phyloP scores from a whole-genome alignment of 139 green algal species.

The Tetradesmus obliquus region DNA sequence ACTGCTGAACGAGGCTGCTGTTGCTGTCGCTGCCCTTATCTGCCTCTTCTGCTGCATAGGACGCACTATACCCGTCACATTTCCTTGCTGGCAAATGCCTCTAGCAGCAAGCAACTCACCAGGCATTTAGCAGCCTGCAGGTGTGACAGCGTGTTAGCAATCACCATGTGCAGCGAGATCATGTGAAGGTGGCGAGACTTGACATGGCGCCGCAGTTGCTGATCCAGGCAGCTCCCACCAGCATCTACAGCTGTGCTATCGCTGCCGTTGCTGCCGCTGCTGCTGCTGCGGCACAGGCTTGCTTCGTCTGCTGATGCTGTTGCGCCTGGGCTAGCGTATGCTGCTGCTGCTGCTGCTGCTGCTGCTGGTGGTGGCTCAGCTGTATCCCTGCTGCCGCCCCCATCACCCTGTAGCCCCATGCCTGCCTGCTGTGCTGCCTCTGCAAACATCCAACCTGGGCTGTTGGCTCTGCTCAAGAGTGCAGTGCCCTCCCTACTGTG shows the following conservation, averaged over 20 bases:
- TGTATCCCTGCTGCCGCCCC: too few relatives aligned
- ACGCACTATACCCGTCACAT: background rate
- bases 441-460: background rate
- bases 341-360: background rate
- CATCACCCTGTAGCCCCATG: background rate
- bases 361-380: background rate
- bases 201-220: background rate
- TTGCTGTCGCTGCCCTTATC: background rate
- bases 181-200: background rate
- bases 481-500: background rate
- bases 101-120: background rate
- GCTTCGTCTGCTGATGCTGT: background rate
- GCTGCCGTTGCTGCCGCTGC: background rate
- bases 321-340: background rate
- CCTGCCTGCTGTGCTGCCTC: background rate
- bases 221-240: background rate
- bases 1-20: background rate
- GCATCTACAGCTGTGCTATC: background rate
- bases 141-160: background rate
- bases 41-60: background rate
- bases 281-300: background rate
- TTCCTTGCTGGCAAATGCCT: background rate
- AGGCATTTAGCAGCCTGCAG: background rate
- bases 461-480: background rate
- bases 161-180: background rate